Evolutionary conservation across 179 eudicot species (phyloP).

Genomic region (Silene vulgaris): DNA sequence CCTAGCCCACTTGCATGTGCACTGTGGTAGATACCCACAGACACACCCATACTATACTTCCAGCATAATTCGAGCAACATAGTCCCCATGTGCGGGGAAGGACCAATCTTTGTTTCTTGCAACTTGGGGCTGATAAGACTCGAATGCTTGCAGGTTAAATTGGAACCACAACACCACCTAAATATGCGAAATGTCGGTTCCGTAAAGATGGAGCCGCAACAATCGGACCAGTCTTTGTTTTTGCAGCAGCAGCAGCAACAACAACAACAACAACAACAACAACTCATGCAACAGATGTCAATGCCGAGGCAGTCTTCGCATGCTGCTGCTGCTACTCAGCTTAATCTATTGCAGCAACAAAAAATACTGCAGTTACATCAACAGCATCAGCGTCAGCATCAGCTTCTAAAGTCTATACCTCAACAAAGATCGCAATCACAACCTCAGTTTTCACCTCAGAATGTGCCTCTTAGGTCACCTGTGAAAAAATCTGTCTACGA

Average conservation of each 20-base stretch:
- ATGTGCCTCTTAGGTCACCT: conserved; percentile 68
- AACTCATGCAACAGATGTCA: conserved; percentile 57
- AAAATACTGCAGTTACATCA: conserved; percentile 47
- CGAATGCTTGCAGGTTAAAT: conserved; percentile 26
- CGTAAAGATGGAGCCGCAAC: conserved; percentile 70
- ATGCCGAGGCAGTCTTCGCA: conserved; percentile 72
- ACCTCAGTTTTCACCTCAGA: conserved; percentile 61
- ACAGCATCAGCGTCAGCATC: conserved; percentile 69
- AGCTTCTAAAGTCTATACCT: conserved; percentile 64
- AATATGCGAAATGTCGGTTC: conserved; percentile 44
- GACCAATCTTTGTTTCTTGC: background rate
- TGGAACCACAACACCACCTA: conserved; percentile 60
- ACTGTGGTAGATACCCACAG: background rate
- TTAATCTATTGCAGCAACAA: conserved; percentile 71
- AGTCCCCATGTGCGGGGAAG: background rate
- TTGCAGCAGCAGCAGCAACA: conserved; percentile 64
- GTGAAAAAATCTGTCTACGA: conserved; percentile 68
- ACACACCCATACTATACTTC: background rate
- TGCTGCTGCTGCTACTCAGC: conserved; percentile 60
- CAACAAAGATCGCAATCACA: conserved; percentile 61
- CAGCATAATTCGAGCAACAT: background rate
- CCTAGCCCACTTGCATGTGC: no score
- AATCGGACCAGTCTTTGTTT: conserved; percentile 67
- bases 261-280: conserved; percentile 59
- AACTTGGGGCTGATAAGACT: conserved; percentile 1